A percentile compares a stretch with the other conserved stretches of the same genome.
phyloP scores from a whole-genome alignment of 2,329 filamentous ascomycete genomes.

The Ophiostoma perfectum region DNA sequence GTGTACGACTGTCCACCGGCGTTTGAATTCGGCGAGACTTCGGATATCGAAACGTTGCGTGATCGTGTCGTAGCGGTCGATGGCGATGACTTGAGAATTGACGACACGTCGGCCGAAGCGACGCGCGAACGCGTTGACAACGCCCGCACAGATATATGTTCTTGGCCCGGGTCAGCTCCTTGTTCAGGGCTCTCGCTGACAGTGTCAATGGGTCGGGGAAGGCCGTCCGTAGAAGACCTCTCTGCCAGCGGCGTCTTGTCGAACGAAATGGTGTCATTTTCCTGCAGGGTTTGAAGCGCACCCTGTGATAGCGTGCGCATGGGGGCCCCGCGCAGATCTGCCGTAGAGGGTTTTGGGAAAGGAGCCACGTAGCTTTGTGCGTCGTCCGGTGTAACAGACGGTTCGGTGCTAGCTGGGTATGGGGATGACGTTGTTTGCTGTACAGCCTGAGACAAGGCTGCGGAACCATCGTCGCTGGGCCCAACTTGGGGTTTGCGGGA shows the following conservation, averaged over 20 bases:
- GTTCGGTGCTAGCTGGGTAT: constrained; percentile 13
- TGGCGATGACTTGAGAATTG: constrained; percentile 30
- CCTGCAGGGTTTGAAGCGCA: constrained; percentile 23
- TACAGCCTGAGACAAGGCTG: constrained; percentile 18
- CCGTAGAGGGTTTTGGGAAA: background rate
- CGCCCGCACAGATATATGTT: constrained; percentile 29
- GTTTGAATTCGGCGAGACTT: constrained; percentile 42
- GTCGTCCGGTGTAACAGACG: constrained; percentile 20
- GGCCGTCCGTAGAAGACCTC: constrained; percentile 33
- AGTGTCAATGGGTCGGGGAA: constrained; percentile 31
- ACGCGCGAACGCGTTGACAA: constrained; percentile 34
- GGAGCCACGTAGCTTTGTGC: constrained; percentile 16
- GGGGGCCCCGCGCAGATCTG: constrained; percentile 14
- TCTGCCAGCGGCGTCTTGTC: constrained; percentile 28
- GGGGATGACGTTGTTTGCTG: constrained; percentile 13
- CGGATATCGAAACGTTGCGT: constrained; percentile 49
- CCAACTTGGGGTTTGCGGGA: background rate
- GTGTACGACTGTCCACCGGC: constrained; percentile 9
- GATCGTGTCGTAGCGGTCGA: constrained; percentile 42
- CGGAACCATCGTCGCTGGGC: background rate
- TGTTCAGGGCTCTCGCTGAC: constrained; percentile 26
- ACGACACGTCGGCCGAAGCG: constrained; percentile 30
- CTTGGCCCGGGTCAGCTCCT: constrained; percentile 24
- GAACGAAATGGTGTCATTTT: constrained; percentile 26
- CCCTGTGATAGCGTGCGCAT: constrained; percentile 16